Base-by-base conservation (phyloP, 2,329 filamentous ascomycete species). In the Scytalidium sp. region DNA sequence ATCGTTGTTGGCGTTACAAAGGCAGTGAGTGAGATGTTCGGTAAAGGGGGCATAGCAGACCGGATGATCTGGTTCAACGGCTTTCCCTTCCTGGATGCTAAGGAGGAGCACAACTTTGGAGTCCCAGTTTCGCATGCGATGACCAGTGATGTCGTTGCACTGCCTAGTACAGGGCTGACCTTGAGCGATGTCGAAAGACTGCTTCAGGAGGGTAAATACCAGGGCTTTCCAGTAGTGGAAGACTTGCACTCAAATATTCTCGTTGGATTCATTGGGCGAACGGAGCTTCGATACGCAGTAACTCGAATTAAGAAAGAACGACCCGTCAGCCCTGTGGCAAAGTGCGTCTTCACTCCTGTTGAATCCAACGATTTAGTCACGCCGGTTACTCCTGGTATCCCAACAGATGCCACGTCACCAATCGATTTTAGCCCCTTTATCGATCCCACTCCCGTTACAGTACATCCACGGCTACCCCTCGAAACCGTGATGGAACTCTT, bases 401-500 rank as follows among this genome's bases (percentile, higher is more conserved):
- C 65, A 19, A 42, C 60, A n/a, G 83, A 84, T 56, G 80, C 73
- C 50, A 81, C 80, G 4, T 80, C 79, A 0, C 76, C 76, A 1
- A 71, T 97, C 27, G 90, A 97, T 64, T 89, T 99, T 58, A 87
- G 85, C 60, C 84, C 88, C 43, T 97, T 93, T 64, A 85, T 96
- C 46, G 93, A 99, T 65, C 79, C 85, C 8, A 96, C 92, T 0
- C 94, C 94, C 0, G 82, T 99, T 2, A 88, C 91, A 0, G 92
- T 92, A 1, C 94, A 99, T 64, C 94, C 94, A 1, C 84, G 90
- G 1, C 81, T 97, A 1, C 88, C 93, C 0, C 82, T 99, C 0
- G 94, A 99, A 70, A 99, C 94, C 0, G 93, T 96, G 25, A 97
- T 99, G 91, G 94, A 99, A 64, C 78, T 99, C 10, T 99, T 99